Conservation (phyloP, 2,329 filamentous ascomycete genomes). For the Colletotrichum acutatum region DNA sequence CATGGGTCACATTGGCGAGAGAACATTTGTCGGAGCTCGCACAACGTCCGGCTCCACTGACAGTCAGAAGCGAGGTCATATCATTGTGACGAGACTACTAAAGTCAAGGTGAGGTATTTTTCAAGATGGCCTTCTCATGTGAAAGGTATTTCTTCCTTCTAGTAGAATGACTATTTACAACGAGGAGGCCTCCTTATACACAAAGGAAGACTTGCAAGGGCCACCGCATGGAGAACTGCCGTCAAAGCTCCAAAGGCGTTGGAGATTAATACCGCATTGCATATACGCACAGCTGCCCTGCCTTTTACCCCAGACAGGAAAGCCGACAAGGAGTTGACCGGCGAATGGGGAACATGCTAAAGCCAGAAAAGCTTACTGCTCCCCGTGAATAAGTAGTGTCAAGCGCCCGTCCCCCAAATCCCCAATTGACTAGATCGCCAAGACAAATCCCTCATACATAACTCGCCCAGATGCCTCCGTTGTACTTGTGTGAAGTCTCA, state of each 20-base stretch:
- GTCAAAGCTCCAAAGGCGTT: background rate
- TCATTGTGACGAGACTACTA: too few relatives aligned
- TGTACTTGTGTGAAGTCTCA: background rate
- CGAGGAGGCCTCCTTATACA: too few relatives aligned
- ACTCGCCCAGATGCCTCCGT: background rate
- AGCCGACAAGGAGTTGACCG: background rate
- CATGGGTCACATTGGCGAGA: too few relatives aligned
- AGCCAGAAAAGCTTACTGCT: background rate
- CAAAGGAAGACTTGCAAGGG: too few relatives aligned
- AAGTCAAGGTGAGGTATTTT: too few relatives aligned
- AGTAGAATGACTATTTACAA: too few relatives aligned
- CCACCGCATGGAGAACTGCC: background rate
- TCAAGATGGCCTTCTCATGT: too few relatives aligned
- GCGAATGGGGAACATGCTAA: background rate
- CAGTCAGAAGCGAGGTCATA: too few relatives aligned
- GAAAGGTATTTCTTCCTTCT: too few relatives aligned
- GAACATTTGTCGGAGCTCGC: too few relatives aligned
- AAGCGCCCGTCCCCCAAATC: background rate
- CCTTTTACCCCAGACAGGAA: constrained; percentile 5
- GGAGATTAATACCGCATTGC: constrained; percentile 25
- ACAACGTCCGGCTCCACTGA: too few relatives aligned
- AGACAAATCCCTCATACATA: constrained; percentile 3
- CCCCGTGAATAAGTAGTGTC: background rate
- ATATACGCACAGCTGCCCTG: constrained; percentile 8
- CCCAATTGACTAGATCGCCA: background rate